These are phyloP conservation scores for Buddleja alternifolia DNA, from an alignment of 257 asterid genomes.

Conservation along the genomic window DNA sequence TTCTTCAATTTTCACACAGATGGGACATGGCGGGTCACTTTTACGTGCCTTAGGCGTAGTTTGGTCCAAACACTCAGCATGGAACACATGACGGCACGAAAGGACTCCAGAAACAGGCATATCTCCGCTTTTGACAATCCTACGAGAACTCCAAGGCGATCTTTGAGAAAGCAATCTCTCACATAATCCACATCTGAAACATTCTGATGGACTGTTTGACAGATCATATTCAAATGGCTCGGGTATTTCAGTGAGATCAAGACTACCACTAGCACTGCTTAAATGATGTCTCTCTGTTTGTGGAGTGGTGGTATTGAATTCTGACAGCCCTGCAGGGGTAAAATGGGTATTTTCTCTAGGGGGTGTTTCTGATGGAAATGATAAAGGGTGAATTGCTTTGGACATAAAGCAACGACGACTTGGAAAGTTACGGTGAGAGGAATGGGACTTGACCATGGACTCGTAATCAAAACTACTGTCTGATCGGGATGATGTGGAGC, in stretches of 20 bases:
- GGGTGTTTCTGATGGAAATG: conserved; percentile 61
- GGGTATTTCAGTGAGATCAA: conserved; percentile 67
- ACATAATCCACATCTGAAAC: conserved; percentile 78
- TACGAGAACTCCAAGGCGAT: conserved; percentile 91
- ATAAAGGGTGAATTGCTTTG: conserved; percentile 87
- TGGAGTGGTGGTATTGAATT: conserved; percentile 50
- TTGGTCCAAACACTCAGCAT: conserved; percentile 94
- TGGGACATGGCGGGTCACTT: conserved; percentile 92
- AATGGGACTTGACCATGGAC: conserved; percentile 63
- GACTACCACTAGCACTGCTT: conserved; percentile 78
- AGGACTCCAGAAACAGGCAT: conserved; percentile 96
- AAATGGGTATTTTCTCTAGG: conserved; percentile 38
- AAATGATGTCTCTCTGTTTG: conserved; percentile 57
- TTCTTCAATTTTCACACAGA: conserved; percentile 67
- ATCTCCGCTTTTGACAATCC: conserved; percentile 82
- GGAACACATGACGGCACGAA: conserved; percentile 88
- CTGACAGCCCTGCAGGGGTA: conserved; percentile 40
- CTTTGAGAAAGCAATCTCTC: conserved; percentile 89
- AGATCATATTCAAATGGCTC: conserved; percentile 57
- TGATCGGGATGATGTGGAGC: conserved; percentile 86
- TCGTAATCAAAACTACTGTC: conserved; percentile 82
- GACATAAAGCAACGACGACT: conserved; percentile 84
- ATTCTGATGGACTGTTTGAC: conserved; percentile 47
- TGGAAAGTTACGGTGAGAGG: conserved; percentile 67
- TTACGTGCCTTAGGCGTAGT: conserved; percentile 79